Evolutionary conservation across 306 rosid genomes (phyloP).

Genomic region (Cucurbita pepo): DNA sequence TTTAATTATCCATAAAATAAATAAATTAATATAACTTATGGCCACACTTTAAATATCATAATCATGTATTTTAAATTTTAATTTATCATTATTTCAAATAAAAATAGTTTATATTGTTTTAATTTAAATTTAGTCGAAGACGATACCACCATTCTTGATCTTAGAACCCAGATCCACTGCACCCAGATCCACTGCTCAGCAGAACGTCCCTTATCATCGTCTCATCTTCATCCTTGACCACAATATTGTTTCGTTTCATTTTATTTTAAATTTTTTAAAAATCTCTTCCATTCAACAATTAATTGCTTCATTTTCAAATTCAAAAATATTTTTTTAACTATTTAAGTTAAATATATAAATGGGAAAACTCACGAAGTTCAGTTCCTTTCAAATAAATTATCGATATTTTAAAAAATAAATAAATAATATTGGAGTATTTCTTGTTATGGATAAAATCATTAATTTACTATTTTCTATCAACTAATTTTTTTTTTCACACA

Average conservation of each 20-base stretch:
- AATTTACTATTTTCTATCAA: neutral
- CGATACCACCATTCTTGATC: constrained; percentile 27
- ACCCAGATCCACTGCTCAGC: constrained; percentile 25
- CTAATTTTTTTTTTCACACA: neutral
- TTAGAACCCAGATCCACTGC: constrained; percentile 29
- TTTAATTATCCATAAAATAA: too few species aligned
- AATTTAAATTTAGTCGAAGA: neutral
- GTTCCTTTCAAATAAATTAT: too few species aligned
- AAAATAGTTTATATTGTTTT: too few species aligned
- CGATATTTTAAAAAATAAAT: neutral
- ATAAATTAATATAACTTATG: too few species aligned
- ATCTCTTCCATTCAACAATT: too few species aligned
- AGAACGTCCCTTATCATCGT: constrained; percentile 38
- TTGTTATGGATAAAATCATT: neutral
- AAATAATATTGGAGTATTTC: neutral
- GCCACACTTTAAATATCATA: too few species aligned
- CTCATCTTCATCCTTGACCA: constrained; percentile 21
- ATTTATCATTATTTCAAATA: too few species aligned
- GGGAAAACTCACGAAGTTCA: neutral
- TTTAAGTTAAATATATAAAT: too few species aligned
- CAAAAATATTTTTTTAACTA: too few species aligned
- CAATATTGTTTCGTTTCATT: neutral
- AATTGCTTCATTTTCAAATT: too few species aligned
- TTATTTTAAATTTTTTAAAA: too few species aligned
- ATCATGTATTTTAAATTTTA: too few species aligned